Evolutionary conservation across 371 early-diverging fungal genomes (phyloP).

Genomic region (Apophysomyces elegans): DNA sequence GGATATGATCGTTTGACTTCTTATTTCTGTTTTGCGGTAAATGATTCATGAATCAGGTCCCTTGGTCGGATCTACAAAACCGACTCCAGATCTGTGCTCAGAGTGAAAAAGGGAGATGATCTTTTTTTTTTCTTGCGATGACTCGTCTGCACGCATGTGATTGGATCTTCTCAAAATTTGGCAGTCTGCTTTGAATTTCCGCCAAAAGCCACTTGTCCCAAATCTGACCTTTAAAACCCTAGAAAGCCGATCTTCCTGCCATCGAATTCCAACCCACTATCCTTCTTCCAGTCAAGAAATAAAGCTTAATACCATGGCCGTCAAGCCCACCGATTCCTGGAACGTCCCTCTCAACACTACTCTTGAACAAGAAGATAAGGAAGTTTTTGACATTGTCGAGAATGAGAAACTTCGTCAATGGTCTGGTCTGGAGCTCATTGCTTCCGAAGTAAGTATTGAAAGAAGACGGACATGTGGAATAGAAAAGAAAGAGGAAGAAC

Average conservation of each 20-base stretch:
- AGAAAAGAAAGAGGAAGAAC: neutral
- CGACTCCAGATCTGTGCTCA: neutral
- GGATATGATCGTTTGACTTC: too few species aligned
- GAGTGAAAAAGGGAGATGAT: slow-evolving; percentile 10
- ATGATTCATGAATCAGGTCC: neutral
- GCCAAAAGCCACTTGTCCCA: slow-evolving; percentile 1
- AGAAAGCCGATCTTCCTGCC: slow-evolving; percentile 1
- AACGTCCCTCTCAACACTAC: slow-evolving; percentile 77
- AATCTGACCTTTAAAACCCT: slow-evolving; percentile 11
- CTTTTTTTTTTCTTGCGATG: slow-evolving; percentile 7
- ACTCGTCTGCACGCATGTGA: neutral
- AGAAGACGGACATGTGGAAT: neutral
- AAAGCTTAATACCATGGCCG: slow-evolving; percentile 36
- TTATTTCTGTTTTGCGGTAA: too few species aligned
- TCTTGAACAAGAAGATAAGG: slow-evolving; percentile 88
- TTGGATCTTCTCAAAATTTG: slow-evolving; percentile 6
- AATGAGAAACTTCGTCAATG: slow-evolving; percentile 97
- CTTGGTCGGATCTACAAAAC: slow-evolving; percentile 2
- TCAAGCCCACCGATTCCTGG: slow-evolving; percentile 55
- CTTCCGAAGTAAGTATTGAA: slow-evolving; percentile 83
- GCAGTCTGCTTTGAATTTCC: slow-evolving; percentile 12
- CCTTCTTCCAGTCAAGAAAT: neutral
- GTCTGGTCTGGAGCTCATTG: slow-evolving; percentile 96
- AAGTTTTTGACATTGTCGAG: slow-evolving; percentile 92
- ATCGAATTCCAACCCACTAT: neutral